Evolutionary conservation across 331 rosid genomes (phyloP).

Genomic region (Prunus yedoensis): DNA sequence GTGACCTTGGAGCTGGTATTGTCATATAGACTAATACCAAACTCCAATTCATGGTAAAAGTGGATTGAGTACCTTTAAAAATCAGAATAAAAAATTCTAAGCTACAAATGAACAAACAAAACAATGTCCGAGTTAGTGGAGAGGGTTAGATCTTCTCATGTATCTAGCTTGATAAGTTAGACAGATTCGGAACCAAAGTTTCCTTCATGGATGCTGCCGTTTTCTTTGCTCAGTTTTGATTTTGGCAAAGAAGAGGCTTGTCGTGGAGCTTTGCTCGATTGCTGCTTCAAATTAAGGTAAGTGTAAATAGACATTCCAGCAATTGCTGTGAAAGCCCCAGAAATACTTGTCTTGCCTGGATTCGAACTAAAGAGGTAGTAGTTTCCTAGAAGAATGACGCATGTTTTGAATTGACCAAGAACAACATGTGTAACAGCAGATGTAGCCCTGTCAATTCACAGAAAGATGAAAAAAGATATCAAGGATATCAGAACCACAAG

Average conservation of each 20-base stretch:
- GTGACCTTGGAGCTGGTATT: conserved; percentile 2
- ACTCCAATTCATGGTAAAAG: background rate
- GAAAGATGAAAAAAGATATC: background rate
- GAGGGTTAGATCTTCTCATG: conserved; percentile 13
- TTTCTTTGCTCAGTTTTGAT: conserved; percentile 81
- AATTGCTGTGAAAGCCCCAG: conserved; percentile 85
- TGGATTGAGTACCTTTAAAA: background rate
- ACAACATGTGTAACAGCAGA: conserved; percentile 92
- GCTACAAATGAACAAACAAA: background rate
- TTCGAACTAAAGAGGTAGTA: conserved; percentile 75
- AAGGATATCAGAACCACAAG: conserved; percentile 14
- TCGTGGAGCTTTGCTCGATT: conserved; percentile 52
- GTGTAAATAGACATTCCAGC: conserved; percentile 83
- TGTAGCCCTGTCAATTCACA: conserved; percentile 66
- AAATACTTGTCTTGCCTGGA: conserved; percentile 76
- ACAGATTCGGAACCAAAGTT: conserved; percentile 71
- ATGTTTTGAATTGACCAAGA: conserved; percentile 95
- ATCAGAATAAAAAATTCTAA: background rate
- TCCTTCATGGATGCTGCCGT: conserved; percentile 57
- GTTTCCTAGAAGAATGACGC: conserved; percentile 88
- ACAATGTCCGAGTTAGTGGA: conserved; percentile 16
- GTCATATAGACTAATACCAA: background rate
- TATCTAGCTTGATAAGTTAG: conserved; percentile 32
- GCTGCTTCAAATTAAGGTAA: conserved; percentile 59
- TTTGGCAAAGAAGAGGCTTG: conserved; percentile 61